Evolutionary conservation across 176 grass and related monocot species (phyloP).

Genomic region (Oropetium thomaeum): DNA sequence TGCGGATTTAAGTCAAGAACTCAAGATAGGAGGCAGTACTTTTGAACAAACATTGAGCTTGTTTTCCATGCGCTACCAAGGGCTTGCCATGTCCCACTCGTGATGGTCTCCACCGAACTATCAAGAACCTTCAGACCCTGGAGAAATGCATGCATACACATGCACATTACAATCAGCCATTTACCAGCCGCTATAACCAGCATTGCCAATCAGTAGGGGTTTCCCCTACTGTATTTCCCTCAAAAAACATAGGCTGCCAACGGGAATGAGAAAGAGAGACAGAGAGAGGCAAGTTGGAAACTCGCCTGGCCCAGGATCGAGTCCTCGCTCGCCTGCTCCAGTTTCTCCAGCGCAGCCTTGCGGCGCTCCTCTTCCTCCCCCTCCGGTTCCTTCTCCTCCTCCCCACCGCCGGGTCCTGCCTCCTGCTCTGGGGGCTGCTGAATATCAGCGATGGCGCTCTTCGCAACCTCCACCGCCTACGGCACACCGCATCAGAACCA

Average conservation of each 20-base stretch:
- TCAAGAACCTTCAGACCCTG: slow-evolving; percentile 89
- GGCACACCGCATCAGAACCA: slow-evolving; percentile 25
- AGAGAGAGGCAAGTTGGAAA: background rate
- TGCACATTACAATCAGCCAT: background rate
- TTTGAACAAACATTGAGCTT: slow-evolving; percentile 70
- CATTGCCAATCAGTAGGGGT: too few relatives aligned
- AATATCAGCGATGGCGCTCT: slow-evolving; percentile 71
- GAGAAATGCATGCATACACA: slow-evolving; percentile 17
- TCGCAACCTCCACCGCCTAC: slow-evolving; percentile 90
- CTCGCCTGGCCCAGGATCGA: slow-evolving; percentile 82
- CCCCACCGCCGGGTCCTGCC: background rate
- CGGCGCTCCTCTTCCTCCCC: slow-evolving; percentile 28
- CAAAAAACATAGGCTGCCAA: background rate
- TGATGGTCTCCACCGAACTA: slow-evolving; percentile 78
- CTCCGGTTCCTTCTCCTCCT: slow-evolving; percentile 18
- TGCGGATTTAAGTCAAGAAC: background rate
- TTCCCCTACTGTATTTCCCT: too few relatives aligned
- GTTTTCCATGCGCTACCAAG: slow-evolving; percentile 83
- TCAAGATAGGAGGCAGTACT: slow-evolving; percentile 32
- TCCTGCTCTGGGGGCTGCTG: slow-evolving; percentile 50
- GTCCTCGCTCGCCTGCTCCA: slow-evolving; percentile 86
- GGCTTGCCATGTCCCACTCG: slow-evolving; percentile 76
- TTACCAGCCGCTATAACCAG: background rate
- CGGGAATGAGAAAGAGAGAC: background rate
- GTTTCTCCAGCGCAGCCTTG: slow-evolving; percentile 59